phyloP scores from a whole-genome alignment of 1,284 basidiomycete species.

The Lentinus polychrous region DNA sequence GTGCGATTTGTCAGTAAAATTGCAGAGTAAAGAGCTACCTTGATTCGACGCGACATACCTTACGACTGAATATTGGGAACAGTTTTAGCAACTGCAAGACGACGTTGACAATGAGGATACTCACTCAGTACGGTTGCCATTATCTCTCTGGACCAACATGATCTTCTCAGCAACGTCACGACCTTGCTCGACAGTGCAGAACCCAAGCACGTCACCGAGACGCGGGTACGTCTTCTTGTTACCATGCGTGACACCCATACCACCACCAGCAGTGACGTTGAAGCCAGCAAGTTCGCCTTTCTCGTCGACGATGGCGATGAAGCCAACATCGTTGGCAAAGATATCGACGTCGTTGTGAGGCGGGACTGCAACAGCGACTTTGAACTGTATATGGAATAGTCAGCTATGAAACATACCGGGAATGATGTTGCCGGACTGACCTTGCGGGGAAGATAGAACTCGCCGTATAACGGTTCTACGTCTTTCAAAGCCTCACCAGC shows the following conservation, averaged over 20 bases:
- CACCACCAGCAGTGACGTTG: conserved; percentile 89
- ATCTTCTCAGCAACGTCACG: conserved; percentile 86
- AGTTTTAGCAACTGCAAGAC: neutral
- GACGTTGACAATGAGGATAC: conserved; percentile 22
- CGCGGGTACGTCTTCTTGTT: conserved; percentile 99
- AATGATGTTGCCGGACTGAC: conserved; percentile 30
- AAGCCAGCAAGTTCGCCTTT: conserved; percentile 77
- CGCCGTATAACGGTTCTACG: conserved; percentile 93
- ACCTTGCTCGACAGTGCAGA: conserved; percentile 87
- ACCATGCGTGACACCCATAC: conserved; percentile 98
- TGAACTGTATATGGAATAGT: conserved; percentile 62
- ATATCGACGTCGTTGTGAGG: conserved; percentile 97
- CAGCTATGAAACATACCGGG: conserved; percentile 6
- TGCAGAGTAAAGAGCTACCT: neutral
- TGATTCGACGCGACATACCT: conserved; percentile 13
- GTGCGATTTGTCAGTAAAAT: neutral
- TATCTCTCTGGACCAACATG: conserved; percentile 92
- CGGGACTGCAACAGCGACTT: conserved; percentile 94
- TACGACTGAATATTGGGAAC: conserved; percentile 13
- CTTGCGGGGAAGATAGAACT: conserved; percentile 95
- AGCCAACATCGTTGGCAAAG: conserved; percentile 93
- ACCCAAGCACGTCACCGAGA: conserved; percentile 84
- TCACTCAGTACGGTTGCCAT: conserved; percentile 90
- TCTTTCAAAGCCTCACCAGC: conserved; percentile 90
- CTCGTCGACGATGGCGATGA: conserved; percentile 84